Base-by-base conservation (phyloP, 1,284 basidiomycete species). In the Mycena citricolor region DNA sequence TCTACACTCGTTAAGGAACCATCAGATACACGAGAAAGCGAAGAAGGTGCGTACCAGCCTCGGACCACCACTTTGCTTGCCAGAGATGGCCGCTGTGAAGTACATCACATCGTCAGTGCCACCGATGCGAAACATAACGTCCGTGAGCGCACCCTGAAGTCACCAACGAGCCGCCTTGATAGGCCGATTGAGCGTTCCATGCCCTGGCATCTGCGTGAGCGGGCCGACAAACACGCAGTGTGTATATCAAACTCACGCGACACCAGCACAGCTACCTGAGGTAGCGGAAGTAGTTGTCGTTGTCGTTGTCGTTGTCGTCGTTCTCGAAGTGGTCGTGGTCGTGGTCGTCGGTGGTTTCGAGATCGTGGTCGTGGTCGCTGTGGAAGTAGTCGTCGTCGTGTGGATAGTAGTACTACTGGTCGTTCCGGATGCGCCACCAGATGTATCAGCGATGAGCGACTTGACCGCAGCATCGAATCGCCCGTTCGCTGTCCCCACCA, bases 31-130 rank as follows among this genome's bases (percentile, higher is more conserved):
- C 11, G 20, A 22, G 2, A 6, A 3, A 5, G 3, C 10, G 30
- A 1, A n/a, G 3, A 16, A 13, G 31, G 5, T 14, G 43, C 38
- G n/a, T 11, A 42, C 28, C 64, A 26, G 54, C 61, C 54, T 75
- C 61, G 32, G 69, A 70, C 79, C 79, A 81, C 74, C 74, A 77
- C 38, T 74, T 76, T 12, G 79, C 76, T 4, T 71, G 75, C 76
- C 76, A 81, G 10, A 79, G 64, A 52, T 71, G 65, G 8, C 70
- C 75, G 37, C 69, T 71, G 42, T 12, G 17, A 11, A 14, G n/a
- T 38, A 22, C 28, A 32, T 17, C 23, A 33, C 32, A 23, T 35
- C 13, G 16, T 32, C 14, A 46, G 21, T 13, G 29, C n/a, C 21
- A 32, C 30, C 11, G 31, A 17, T 14, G 21, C 30, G 8, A 17